Percentiles rank a stretch among this genome's conserved stretches.
phyloP scores from a whole-genome alignment of 805 yeast species.

The Barnettozyma sp. region DNA sequence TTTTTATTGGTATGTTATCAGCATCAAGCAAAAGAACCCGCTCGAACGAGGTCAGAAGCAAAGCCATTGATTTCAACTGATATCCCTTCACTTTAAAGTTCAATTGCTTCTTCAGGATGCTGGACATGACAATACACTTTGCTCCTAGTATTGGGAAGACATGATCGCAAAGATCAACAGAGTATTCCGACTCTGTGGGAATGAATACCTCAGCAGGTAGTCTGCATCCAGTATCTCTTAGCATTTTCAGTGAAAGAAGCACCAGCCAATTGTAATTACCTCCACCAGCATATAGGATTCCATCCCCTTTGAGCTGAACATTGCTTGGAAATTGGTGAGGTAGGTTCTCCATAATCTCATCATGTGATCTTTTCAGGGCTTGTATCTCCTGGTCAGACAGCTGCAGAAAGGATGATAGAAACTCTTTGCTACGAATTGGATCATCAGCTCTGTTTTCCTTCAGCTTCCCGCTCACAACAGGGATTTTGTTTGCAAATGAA shows the following conservation, averaged over 20 bases:
- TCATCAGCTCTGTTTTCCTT: conserved; percentile 22
- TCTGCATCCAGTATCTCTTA: conserved; percentile 59
- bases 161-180: conserved; percentile 59
- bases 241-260: conserved; percentile 41
- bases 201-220: conserved; percentile 80
- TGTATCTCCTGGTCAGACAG: conserved; percentile 14
- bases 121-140: conserved; percentile 48
- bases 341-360: conserved; percentile 24
- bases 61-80: conserved; percentile 67
- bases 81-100: conserved; percentile 43
- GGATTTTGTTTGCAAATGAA: conserved; percentile 18
- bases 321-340: conserved; percentile 34
- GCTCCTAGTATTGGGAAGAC: conserved; percentile 64
- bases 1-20: conserved; percentile 54
- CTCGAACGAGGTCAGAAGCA: conserved; percentile 73
- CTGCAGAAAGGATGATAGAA: conserved; percentile 16
- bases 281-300: conserved; percentile 72
- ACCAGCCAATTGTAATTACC: conserved; percentile 62
- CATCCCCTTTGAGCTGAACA: conserved; percentile 40
- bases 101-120: conserved; percentile 33
- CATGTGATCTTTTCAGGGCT: conserved; percentile 18
- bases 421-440: conserved; percentile 22
- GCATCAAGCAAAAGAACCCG: conserved; percentile 70
- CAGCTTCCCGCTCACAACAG: conserved; percentile 21
- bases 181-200: conserved; percentile 65